A percentile compares a stretch with the other conserved stretches of the same genome.
Evolutionary conservation across 2,329 filamentous ascomycete genomes (phyloP).

Genomic region (Paracoccidioides brasiliensis): DNA sequence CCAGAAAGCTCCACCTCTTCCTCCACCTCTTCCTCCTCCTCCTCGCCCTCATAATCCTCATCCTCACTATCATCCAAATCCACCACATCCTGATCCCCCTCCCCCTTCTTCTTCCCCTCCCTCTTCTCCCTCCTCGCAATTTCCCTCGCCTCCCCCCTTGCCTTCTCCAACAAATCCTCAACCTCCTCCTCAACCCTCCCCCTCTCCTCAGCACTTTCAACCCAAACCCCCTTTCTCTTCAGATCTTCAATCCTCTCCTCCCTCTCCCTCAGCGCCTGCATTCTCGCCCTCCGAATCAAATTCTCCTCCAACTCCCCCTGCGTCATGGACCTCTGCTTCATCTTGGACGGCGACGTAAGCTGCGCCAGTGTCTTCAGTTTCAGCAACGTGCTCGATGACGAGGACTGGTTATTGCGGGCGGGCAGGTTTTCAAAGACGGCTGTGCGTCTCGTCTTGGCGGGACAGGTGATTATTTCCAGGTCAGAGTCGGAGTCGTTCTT

Average conservation of each 20-base stretch:
- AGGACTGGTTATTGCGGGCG: constrained; percentile 47
- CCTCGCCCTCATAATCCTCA: constrained; percentile 31
- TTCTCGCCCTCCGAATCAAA: constrained; percentile 58
- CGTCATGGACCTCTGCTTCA: constrained; percentile 45
- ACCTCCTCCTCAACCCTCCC: constrained; percentile 69
- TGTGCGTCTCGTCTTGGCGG: constrained; percentile 29
- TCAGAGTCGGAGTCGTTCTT: constrained; percentile 37
- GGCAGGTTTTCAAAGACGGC: constrained; percentile 60
- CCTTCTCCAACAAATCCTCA: constrained; percentile 78
- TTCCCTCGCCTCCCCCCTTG: constrained; percentile 64
- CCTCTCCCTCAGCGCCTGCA: constrained; percentile 67
- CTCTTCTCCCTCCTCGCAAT: constrained; percentile 66
- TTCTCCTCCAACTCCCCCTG: constrained; percentile 53
- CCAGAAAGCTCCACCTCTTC: constrained; percentile 9
- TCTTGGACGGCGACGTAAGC: constrained; percentile 41
- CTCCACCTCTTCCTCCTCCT: constrained; percentile 26
- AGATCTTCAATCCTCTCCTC: constrained; percentile 65
- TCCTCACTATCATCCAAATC: constrained; percentile 42
- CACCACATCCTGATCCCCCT: constrained; percentile 33
- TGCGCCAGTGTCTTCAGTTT: constrained; percentile 63
- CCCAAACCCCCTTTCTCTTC: constrained; percentile 61
- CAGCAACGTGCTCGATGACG: constrained; percentile 44
- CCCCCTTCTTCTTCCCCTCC: constrained; percentile 52
- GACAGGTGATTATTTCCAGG: constrained; percentile 48
- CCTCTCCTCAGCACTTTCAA: constrained; percentile 78